A percentile compares a stretch with the other conserved stretches of the same genome.
These are phyloP conservation scores for Thalassiosira allenii DNA, from an alignment of 352 stramenopile species.

Conservation along the genomic window DNA sequence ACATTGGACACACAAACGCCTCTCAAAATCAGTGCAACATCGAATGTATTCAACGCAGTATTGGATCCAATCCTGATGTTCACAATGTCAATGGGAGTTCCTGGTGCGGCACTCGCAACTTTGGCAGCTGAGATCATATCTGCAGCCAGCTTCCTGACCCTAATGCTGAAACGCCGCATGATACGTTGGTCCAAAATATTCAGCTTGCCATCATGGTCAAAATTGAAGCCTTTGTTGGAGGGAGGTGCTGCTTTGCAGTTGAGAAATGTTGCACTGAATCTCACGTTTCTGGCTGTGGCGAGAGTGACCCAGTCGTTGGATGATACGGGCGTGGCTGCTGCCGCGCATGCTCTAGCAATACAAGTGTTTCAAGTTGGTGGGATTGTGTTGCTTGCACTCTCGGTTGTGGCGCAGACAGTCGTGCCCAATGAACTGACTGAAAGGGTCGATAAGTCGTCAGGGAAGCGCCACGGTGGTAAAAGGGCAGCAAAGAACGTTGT, in stretches of 20 bases:
- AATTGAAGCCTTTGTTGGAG: slow-evolving; percentile 73
- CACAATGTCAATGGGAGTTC: slow-evolving; percentile 74
- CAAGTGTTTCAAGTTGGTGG: slow-evolving; percentile 83
- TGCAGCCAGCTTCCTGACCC: slow-evolving; percentile 69
- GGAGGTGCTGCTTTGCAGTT: slow-evolving; percentile 78
- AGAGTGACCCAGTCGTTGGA: slow-evolving; percentile 84
- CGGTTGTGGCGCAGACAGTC: slow-evolving; percentile 78
- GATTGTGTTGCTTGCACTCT: slow-evolving; percentile 82
- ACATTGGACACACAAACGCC: slow-evolving; percentile 83
- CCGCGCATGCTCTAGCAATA: slow-evolving; percentile 82
- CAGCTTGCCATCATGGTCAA: slow-evolving; percentile 65
- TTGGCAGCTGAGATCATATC: slow-evolving; percentile 81
- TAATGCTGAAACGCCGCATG: slow-evolving; percentile 71
- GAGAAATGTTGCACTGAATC: slow-evolving; percentile 82
- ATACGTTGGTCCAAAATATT: slow-evolving; percentile 74
- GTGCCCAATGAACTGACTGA: slow-evolving; percentile 81
- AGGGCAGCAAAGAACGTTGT: slow-evolving; percentile 74
- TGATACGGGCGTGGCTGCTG: slow-evolving; percentile 77
- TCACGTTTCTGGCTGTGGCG: slow-evolving; percentile 84
- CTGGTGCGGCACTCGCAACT: slow-evolving; percentile 84
- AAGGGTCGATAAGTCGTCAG: slow-evolving; percentile 62
- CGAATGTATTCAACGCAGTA: slow-evolving; percentile 86
- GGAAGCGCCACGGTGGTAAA: slow-evolving; percentile 67
- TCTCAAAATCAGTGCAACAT: slow-evolving; percentile 81
- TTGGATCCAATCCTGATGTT: slow-evolving; percentile 88